Base-by-base conservation (phyloP, 176 grass and related monocot genomes). In the Juncus inflexus region DNA sequence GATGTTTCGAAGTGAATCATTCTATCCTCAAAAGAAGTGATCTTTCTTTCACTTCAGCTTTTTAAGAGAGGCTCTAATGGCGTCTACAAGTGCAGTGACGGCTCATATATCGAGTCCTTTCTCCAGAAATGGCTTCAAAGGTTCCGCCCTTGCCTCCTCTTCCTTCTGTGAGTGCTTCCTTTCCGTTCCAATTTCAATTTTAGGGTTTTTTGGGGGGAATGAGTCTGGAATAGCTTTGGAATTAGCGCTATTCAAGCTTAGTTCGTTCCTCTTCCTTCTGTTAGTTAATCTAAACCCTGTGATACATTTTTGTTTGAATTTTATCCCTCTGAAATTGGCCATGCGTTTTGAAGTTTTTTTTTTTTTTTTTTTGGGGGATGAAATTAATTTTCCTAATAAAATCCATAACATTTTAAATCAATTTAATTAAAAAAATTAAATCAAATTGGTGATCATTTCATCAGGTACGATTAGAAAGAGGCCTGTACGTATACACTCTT, bases 401-500 rank as follows among this genome's bases (percentile, higher is more conserved):
- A 47, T 47, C 43, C 43, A 6, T 47, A 47, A 28, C 19, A 28
- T 28, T 28, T 28, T 28, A 28, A 28, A 28, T 28, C 19, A 28
- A 28, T 28, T 28, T 28, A 28, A 28, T 28, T 28, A 28, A 28
- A 28, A 28, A 28, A 28, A 28, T 28, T 28, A 28, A 28, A 28
- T 28, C 19, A 28, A 28, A 1, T 28, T 28, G 19, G 19, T 28
- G 19, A 47, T 47, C 71, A 80, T 58, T 74, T 75, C 15, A 75
- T 78, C 83, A 99, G 94, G 94, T 80, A 35, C 69, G 15, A 39
- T 16, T 61, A 77, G 40, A 65, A 81, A 72, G 64, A 89, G 72
- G 77, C 52, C 88, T 28, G 75, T 99, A 40, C 83, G 78, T 3
- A 78, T 90, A n/a, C 92, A 86, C 72, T 80, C 88, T 79, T 80